Evolutionary conservation across 2,329 filamentous ascomycete species (phyloP).

Genomic region (Aspergillus nomiae): DNA sequence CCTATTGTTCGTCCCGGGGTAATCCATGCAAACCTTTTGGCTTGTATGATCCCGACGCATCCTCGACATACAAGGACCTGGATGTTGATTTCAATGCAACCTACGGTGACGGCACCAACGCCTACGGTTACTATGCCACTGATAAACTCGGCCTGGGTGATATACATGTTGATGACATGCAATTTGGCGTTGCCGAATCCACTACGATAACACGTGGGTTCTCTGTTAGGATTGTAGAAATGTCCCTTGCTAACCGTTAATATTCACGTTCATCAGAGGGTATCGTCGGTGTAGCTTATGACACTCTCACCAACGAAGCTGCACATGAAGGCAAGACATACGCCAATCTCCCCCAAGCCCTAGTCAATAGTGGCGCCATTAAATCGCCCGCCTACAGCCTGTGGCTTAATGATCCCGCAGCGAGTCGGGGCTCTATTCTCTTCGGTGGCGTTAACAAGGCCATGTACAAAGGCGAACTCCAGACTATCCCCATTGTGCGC

Average conservation of each 20-base stretch:
- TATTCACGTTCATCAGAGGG: conserved; percentile 33
- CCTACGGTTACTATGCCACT: conserved; percentile 70
- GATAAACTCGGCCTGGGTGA: conserved; percentile 12
- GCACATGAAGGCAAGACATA: conserved; percentile 38
- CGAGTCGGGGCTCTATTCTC: conserved; percentile 64
- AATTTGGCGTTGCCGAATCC: conserved; percentile 13
- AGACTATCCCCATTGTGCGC: conserved; percentile 65
- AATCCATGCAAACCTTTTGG: conserved; percentile 63
- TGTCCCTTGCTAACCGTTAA: background rate
- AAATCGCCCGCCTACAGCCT: conserved; percentile 69
- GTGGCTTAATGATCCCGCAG: conserved; percentile 69
- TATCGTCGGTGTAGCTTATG: conserved; percentile 81
- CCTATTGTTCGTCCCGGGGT: conserved; percentile 54
- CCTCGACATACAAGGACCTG: conserved; percentile 71
- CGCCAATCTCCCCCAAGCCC: conserved; percentile 65
- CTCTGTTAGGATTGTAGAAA: conserved; percentile 61
- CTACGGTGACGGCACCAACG: conserved; percentile 76
- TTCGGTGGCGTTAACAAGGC: conserved; percentile 72
- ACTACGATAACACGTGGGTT: conserved; percentile 35
- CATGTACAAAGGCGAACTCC: conserved; percentile 61
- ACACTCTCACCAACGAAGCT: conserved; percentile 63
- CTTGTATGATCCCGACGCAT: conserved; percentile 68
- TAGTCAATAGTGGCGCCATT: conserved; percentile 62
- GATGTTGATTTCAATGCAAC: conserved; percentile 77
- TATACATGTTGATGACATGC: conserved; percentile 8